Percentiles rank a stretch among this genome's conserved stretches.
These are phyloP conservation scores for Clavispora carvajalis DNA, from an alignment of 805 yeast species.

Conservation along the genomic window DNA sequence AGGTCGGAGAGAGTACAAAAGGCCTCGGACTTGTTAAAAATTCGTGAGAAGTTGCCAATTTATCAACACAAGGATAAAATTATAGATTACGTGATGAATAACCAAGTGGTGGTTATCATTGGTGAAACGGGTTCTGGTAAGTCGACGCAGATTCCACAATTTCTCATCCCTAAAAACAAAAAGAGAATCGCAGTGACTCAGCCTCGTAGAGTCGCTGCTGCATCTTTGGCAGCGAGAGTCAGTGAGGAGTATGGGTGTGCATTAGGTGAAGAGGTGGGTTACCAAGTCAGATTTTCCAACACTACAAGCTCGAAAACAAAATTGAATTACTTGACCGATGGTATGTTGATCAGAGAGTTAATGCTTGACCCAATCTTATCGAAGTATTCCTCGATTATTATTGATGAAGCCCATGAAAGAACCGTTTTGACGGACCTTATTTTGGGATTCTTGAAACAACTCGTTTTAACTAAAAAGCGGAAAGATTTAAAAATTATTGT, in stretches of 20 bases:
- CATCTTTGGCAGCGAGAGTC: conserved; percentile 87
- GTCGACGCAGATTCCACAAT: conserved; percentile 94
- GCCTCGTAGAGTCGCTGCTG: conserved; percentile 97
- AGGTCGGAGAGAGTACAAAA: conserved; percentile 31
- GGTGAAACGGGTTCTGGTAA: conserved; percentile 99
- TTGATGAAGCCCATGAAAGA: conserved; percentile 98
- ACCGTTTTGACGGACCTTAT: conserved; percentile 87
- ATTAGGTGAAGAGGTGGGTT: conserved; percentile 83
- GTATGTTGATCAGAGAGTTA: conserved; percentile 91
- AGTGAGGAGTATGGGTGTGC: conserved; percentile 78
- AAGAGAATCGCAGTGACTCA: conserved; percentile 86
- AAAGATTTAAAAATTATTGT: conserved; percentile 65
- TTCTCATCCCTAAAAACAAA: conserved; percentile 51
- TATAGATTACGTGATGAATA: conserved; percentile 44
- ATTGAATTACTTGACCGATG: conserved; percentile 88
- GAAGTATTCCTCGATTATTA: conserved; percentile 68
- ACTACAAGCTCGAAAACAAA: conserved; percentile 53
- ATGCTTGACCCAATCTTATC: conserved; percentile 65
- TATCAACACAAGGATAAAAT: conserved; percentile 65
- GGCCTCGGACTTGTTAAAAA: conserved; percentile 41
- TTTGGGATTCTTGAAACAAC: conserved; percentile 77
- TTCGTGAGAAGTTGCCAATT: conserved; percentile 66
- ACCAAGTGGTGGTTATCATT: conserved; percentile 73
- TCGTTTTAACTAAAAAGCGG: conserved; percentile 45
- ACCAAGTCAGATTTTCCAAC: conserved; percentile 88